Evolutionary conservation across 1,139 yeast genomes (phyloP), one percentile per base, ranked within the genome.

Genomic region (Protomyces gravidus): DNA sequence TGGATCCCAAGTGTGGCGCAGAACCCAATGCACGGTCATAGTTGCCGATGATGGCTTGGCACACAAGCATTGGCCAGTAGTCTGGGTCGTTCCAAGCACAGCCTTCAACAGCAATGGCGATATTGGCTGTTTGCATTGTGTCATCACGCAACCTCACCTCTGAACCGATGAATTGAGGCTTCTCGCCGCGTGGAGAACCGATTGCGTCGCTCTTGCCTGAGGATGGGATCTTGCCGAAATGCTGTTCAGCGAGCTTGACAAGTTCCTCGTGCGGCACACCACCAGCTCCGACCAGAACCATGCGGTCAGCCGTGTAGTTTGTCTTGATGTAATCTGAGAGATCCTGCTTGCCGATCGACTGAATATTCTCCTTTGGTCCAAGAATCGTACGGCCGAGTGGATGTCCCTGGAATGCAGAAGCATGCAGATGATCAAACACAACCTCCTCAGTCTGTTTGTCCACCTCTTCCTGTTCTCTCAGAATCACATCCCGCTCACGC

Each of bases 381-480:
- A 92, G 77, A 64, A 92, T 92, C n/a, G 98, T 94, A 73, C 97
- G 84, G 26, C 98, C 99, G 65, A 92, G 78, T 57, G 96, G 95
- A 73, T 94, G 98, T 65, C 82, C 84, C 71, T 82, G 87, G 76
- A 82, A 92, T 6, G 96, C 90, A 30, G 90, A 89, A 47, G 95
- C 89, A 74, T 92, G 99, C 62, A 92, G 78, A 73, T 94, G 95
- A 74, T 92, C 99, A 73, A 94, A 94, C 13, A 94, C 96, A 50
- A 92, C 97, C 73, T 92, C 99, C 71, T 92, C 98, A 70, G 88
- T 87, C 94, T 89, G 89, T 75, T 90, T 92, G 72, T 90, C 97
- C 62, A 92, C 97, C 74, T 92, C 98, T 72, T 94, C 98, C 67
- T 94, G 83, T 74, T 92, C 99, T 71, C 97, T 86, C 64, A 92